A percentile compares a stretch with the other conserved stretches of the same genome.
These are phyloP conservation scores for Aspergillus sclerotiicarbonarius DNA, from an alignment of 495 filamentous ascomycete species.

Conservation along the genomic window DNA sequence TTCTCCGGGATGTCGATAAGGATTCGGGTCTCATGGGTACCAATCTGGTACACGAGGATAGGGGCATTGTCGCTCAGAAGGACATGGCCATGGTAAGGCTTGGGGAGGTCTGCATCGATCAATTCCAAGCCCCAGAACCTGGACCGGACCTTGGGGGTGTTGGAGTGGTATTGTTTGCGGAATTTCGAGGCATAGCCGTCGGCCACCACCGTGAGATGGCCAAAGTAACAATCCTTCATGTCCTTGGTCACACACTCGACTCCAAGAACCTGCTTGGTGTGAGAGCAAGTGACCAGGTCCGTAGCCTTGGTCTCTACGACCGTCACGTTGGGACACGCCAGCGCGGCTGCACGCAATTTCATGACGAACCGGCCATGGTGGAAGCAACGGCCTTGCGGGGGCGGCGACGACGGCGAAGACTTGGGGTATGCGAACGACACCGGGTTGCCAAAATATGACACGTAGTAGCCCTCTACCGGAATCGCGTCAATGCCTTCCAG, in stretches of 20 bases:
- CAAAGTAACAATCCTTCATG: constrained; percentile 76
- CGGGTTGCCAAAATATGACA: constrained; percentile 75
- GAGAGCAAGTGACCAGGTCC: constrained; percentile 55
- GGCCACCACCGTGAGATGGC: constrained; percentile 78
- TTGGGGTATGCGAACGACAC: constrained; percentile 75
- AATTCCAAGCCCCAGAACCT: constrained; percentile 94
- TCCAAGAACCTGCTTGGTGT: constrained; percentile 66
- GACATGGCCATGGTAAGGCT: constrained; percentile 77
- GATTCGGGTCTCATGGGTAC: constrained; percentile 86
- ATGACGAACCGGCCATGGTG: constrained; percentile 84
- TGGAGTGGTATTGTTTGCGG: constrained; percentile 73
- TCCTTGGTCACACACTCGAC: constrained; percentile 64
- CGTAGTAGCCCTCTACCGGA: constrained; percentile 77
- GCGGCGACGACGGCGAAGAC: constrained; percentile 26
- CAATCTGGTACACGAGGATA: constrained; percentile 95
- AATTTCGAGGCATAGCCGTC: constrained; percentile 95
- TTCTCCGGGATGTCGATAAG: constrained; percentile 88
- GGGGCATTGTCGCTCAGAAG: constrained; percentile 73
- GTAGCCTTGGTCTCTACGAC: constrained; percentile 71
- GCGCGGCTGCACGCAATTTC: constrained; percentile 67
- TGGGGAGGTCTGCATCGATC: constrained; percentile 77
- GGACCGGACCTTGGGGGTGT: constrained; percentile 65
- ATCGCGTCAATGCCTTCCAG: constrained; percentile 89
- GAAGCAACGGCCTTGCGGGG: constrained; percentile 68
- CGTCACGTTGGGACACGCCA: constrained; percentile 65